Evolutionary conservation across 2,329 filamentous ascomycete species (phyloP), one percentile per base, ranked within the genome.

Genomic region (Calonectria honghensis): DNA sequence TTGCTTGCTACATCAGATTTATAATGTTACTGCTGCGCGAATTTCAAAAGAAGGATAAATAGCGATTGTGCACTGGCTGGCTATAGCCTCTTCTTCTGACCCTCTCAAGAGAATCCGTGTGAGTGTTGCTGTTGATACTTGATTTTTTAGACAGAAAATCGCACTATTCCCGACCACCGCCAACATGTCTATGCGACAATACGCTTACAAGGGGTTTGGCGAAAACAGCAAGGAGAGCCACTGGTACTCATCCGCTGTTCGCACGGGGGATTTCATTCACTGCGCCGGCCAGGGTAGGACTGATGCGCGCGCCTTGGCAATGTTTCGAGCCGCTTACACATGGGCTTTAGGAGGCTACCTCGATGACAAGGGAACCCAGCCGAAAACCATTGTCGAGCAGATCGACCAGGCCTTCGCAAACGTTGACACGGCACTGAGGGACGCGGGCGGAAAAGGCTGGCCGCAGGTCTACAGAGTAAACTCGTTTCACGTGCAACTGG

Each of bases 381-480:
- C 52, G 9, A 59, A 59, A 37, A 59, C 52, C 4, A 66, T 72
- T 5, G 51, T 45, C 18, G 52, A 16, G 27, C 64, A 72, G 18
- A 63, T 68, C 4, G 41, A 68, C 45, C 18, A 16, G 10, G 52
- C 52, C 13, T 68, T 72, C 32, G 52, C 45, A 11, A 63, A 68
- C 63, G 45, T 68, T 6, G 41, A 68, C 29, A 1, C 18, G 3
- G 24, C 16, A 16, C 32, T 68, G 1, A 45, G 50, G 18, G 70
- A 63, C 16, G 52, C 64, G 2, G 41, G 64, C 6, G 70, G 64
- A 11, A 52, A 67, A 35, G 63, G 70, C n/a, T 72, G 63, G 63
- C 61, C 51, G 6, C 45, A 72, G 18, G 64, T 68, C n/a, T 68
- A 61, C 48, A 65, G 64, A 10, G 13, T 63, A 18, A 72, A 68